Evolutionary conservation across 805 yeast species (phyloP).

Genomic region (Metschnikowia cubensis): DNA sequence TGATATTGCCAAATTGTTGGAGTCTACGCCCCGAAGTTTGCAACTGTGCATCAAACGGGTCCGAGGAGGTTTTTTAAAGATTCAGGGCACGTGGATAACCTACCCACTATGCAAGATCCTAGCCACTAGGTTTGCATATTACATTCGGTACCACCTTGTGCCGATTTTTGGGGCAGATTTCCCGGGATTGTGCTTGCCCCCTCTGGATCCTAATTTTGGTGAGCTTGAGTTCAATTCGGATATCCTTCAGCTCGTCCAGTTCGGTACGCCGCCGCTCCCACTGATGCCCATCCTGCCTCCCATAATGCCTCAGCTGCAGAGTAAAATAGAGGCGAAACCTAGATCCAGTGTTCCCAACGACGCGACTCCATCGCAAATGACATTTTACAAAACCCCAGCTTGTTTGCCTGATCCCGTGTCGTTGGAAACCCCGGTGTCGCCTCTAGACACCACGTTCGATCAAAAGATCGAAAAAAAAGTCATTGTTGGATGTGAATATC

Average conservation of each 20-base stretch:
- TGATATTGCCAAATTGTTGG: constrained; percentile 69
- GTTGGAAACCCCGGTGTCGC: background rate
- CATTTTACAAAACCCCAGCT: background rate
- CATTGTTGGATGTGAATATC: background rate
- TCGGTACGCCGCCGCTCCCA: background rate
- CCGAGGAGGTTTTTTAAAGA: constrained; percentile 85
- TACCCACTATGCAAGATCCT: constrained; percentile 60
- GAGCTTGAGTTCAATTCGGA: constrained; percentile 43
- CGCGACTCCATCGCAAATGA: background rate
- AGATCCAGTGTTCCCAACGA: background rate
- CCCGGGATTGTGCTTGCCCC: constrained; percentile 55
- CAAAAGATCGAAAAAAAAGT: background rate
- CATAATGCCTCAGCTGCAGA: background rate
- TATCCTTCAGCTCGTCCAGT: background rate
- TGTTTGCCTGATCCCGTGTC: background rate
- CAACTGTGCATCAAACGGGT: constrained; percentile 66
- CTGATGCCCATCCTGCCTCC: background rate
- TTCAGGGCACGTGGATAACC: constrained; percentile 94
- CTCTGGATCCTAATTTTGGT: constrained; percentile 62
- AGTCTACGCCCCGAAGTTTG: constrained; percentile 55
- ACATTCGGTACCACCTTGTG: constrained; percentile 67
- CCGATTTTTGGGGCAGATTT: constrained; percentile 78
- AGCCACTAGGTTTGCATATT: constrained; percentile 72
- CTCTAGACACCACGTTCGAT: background rate
- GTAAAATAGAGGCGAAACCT: background rate